phyloP scores from a whole-genome alignment of 306 rosid genomes.

The Lupinus albus region DNA sequence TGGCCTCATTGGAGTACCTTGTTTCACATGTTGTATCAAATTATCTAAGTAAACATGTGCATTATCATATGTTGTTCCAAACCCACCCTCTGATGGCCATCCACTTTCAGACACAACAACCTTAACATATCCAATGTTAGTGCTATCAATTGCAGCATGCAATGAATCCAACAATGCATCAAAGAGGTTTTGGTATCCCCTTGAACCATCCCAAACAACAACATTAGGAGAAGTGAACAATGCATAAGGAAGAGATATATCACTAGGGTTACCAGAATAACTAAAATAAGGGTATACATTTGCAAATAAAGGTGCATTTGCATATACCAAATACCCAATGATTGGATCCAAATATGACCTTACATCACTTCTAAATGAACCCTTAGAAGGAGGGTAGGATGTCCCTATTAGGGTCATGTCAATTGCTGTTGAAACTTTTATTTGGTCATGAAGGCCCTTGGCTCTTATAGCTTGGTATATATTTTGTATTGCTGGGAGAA shows the following conservation, averaged over 20 bases:
- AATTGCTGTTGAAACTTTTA: conserved; percentile 67
- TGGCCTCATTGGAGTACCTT: conserved; percentile 71
- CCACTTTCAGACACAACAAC: conserved; percentile 74
- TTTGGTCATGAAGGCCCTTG: conserved; percentile 48
- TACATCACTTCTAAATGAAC: conserved; percentile 60
- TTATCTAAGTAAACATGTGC: conserved; percentile 54
- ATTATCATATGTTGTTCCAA: conserved; percentile 50
- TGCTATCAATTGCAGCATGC: conserved; percentile 59
- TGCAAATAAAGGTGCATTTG: conserved; percentile 59
- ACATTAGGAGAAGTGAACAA: conserved; percentile 59
- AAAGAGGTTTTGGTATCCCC: conserved; percentile 62
- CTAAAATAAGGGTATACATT: conserved; percentile 69
- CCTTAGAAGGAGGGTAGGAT: conserved; percentile 64
- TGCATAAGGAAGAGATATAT: conserved; percentile 62
- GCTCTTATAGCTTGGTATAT: conserved; percentile 55
- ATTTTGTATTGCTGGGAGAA: conserved; percentile 55
- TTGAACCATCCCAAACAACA: conserved; percentile 45
- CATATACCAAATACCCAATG: conserved; percentile 55
- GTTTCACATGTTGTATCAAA: conserved; percentile 53
- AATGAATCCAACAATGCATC: conserved; percentile 64
- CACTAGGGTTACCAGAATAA: conserved; percentile 44
- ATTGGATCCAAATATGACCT: conserved; percentile 62
- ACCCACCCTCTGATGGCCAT: conserved; percentile 68
- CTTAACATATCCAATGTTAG: conserved; percentile 51
- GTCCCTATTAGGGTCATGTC: conserved; percentile 62